Evolutionary conservation across 2,329 filamentous ascomycete genomes (phyloP).

Genomic region (Trichothecium sympodiale): DNA sequence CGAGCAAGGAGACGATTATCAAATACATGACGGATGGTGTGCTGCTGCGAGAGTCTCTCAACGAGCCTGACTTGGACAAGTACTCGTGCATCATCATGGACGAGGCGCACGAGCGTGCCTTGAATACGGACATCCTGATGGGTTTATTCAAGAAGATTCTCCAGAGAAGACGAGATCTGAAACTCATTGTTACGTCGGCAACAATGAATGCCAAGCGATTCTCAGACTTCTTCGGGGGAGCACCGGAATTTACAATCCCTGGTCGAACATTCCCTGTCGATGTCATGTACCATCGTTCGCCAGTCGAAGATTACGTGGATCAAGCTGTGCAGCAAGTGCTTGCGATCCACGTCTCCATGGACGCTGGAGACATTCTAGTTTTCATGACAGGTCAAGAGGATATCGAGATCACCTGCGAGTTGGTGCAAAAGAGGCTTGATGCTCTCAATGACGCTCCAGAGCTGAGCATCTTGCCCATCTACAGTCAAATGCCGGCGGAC

Average conservation of each 20-base stretch:
- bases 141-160: slow-evolving; percentile 96
- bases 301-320: slow-evolving; percentile 96
- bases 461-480: slow-evolving; percentile 89
- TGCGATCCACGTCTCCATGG: slow-evolving; percentile 92
- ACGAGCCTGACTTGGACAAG: slow-evolving; percentile 83
- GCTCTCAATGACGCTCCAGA: slow-evolving; percentile 90
- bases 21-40: slow-evolving; percentile 99
- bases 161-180: slow-evolving; percentile 77
- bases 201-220: slow-evolving; percentile 98
- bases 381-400: slow-evolving; percentile 99
- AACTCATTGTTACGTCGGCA: slow-evolving; percentile 93
- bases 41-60: slow-evolving; percentile 81
- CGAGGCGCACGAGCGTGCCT: slow-evolving; percentile 89
- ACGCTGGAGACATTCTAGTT: slow-evolving; percentile 83
- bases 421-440: slow-evolving; percentile 77
- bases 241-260: slow-evolving; percentile 92
- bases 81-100: slow-evolving; percentile 99
- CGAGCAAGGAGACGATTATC: slow-evolving; percentile 86
- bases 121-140: slow-evolving; percentile 97
- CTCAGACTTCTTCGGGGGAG: slow-evolving; percentile 89
- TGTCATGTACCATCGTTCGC: slow-evolving; percentile 87
- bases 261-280: slow-evolving; percentile 96
- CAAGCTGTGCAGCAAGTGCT: slow-evolving; percentile 92
- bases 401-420: slow-evolving; percentile 91
- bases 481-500: slow-evolving; percentile 99